phyloP scores from a whole-genome alignment of 306 rosid species.

The Dryas drummondii region DNA sequence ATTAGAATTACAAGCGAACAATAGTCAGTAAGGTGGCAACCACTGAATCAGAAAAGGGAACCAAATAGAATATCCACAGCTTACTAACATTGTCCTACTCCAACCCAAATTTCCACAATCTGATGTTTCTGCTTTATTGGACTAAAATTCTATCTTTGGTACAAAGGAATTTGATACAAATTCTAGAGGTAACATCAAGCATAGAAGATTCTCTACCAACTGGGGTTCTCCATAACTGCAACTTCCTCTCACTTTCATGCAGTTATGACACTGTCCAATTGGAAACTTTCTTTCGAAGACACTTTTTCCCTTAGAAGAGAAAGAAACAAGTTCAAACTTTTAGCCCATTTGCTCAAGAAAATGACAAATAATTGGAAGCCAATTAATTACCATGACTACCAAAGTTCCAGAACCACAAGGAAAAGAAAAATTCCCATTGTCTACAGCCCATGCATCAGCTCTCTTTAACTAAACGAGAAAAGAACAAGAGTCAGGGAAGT shows the following conservation, averaged over 20 bases:
- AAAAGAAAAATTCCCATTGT: neutral
- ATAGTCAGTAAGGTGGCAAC: neutral
- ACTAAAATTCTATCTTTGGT: constrained; percentile 27
- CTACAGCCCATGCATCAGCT: neutral
- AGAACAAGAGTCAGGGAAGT: neutral
- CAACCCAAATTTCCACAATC: neutral
- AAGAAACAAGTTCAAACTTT: constrained; percentile 41
- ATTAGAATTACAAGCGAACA: neutral
- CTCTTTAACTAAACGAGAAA: neutral
- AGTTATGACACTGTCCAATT: constrained; percentile 34
- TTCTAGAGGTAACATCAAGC: constrained; percentile 34
- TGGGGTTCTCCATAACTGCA: constrained; percentile 32
- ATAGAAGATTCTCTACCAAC: constrained; percentile 46
- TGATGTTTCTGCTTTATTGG: constrained; percentile 28
- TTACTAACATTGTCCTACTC: constrained; percentile 9
- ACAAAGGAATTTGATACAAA: constrained; percentile 48
- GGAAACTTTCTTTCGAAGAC: constrained; percentile 33
- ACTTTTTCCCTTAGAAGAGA: constrained; percentile 29
- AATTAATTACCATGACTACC: constrained; percentile 12
- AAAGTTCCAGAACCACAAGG: neutral
- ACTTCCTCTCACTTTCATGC: constrained; percentile 31
- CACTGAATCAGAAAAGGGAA: constrained; percentile 26
- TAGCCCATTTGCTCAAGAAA: constrained; percentile 37
- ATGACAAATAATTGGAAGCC: constrained; percentile 29
- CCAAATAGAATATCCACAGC: constrained; percentile 36